Conservation (phyloP, 306 rosid genomes). For the Castanea crenata region DNA sequence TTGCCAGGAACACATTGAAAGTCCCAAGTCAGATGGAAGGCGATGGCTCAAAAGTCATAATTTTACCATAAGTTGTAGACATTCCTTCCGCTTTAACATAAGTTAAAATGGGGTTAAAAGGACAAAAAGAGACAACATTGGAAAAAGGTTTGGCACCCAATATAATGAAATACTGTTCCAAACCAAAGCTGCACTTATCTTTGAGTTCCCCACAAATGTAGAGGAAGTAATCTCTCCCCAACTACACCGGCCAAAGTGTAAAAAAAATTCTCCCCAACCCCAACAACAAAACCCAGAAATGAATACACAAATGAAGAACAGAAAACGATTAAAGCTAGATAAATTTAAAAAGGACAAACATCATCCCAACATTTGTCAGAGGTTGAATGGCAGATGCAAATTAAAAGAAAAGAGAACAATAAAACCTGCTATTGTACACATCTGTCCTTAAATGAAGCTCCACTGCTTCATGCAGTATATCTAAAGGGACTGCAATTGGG, state of each 20-base stretch:
- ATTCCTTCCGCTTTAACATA: too few relatives aligned
- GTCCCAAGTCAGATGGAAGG: too few relatives aligned
- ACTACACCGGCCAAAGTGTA: neutral
- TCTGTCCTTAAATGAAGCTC: neutral
- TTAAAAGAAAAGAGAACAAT: neutral
- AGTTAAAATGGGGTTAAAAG: too few relatives aligned
- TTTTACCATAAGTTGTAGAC: too few relatives aligned
- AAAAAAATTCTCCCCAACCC: neutral
- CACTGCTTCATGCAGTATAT: neutral
- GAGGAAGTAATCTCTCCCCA: neutral
- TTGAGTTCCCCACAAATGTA: neutral
- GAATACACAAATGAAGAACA: neutral
- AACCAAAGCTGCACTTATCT: neutral
- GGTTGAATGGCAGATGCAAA: neutral
- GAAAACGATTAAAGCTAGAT: neutral
- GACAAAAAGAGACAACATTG: neutral
- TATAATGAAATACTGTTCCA: neutral
- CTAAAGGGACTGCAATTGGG: conserved; percentile 81
- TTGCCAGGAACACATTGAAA: too few relatives aligned
- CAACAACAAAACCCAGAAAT: neutral
- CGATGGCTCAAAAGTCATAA: too few relatives aligned
- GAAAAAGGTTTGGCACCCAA: neutral
- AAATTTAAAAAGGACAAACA: neutral
- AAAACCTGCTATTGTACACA: neutral
- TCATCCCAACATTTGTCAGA: neutral